Evolutionary conservation across 257 asterid genomes (phyloP).

Genomic region (Salvia splendens): DNA sequence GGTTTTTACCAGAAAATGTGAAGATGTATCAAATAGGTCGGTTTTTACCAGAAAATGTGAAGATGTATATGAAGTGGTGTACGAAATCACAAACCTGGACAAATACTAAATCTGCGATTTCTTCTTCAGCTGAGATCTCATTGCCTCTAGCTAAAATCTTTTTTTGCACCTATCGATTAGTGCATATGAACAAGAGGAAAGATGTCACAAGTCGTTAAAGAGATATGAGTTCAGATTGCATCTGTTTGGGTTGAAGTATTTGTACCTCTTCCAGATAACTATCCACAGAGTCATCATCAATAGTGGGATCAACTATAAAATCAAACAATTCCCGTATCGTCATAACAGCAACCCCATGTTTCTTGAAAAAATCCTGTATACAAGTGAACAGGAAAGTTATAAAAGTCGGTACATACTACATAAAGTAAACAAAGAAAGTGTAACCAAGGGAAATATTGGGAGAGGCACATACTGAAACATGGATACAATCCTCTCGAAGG

Average conservation of each 20-base stretch:
- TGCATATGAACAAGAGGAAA: neutral
- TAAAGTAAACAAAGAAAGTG: neutral
- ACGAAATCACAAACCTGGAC: slow-evolving; percentile 57
- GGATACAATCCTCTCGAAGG: slow-evolving; percentile 84
- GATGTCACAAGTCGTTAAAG: slow-evolving; percentile 8
- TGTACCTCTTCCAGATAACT: slow-evolving; percentile 86
- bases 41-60: too few species aligned
- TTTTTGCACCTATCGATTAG: slow-evolving; percentile 60
- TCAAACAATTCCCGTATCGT: slow-evolving; percentile 82
- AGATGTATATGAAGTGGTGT: neutral
- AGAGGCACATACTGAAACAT: slow-evolving; percentile 69
- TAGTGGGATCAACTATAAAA: slow-evolving; percentile 85
- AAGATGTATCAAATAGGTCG: too few species aligned
- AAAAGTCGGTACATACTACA: neutral
- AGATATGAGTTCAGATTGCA: slow-evolving; percentile 20
- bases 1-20: too few species aligned
- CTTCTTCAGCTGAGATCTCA: slow-evolving; percentile 77
- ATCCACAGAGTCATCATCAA: slow-evolving; percentile 76
- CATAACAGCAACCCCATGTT: slow-evolving; percentile 91
- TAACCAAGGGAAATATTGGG: neutral
- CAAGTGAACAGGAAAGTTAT: neutral
- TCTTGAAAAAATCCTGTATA: slow-evolving; percentile 87
- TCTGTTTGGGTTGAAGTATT: slow-evolving; percentile 4
- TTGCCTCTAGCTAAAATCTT: slow-evolving; percentile 85
- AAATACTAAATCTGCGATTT: slow-evolving; percentile 86